These are phyloP conservation scores for Monilinia aucupariae DNA, from an alignment of 2,329 filamentous ascomycete genomes.

Conservation along the genomic window DNA sequence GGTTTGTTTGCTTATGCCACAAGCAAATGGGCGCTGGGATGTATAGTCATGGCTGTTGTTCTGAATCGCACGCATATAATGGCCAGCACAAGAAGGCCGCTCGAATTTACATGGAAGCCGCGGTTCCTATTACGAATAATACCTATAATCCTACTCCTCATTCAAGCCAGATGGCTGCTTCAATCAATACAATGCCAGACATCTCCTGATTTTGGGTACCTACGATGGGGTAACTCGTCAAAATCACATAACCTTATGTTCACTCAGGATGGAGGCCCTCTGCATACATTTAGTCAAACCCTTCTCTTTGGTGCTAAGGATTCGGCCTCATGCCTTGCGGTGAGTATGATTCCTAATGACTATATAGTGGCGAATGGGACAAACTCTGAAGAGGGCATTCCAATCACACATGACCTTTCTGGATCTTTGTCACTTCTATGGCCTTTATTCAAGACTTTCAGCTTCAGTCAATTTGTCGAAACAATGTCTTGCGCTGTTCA, in stretches of 20 bases:
- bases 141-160: conserved; percentile 63
- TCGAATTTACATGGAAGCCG: conserved; percentile 69
- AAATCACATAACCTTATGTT: conserved; percentile 65
- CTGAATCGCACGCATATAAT: conserved; percentile 92
- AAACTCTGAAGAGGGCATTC: conserved; percentile 13
- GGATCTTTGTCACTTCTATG: conserved; percentile 76
- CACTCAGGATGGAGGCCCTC: conserved; percentile 59
- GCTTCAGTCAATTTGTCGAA: conserved; percentile 79
- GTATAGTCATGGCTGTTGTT: conserved; percentile 78
- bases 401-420: conserved; percentile 22
- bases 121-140: conserved; percentile 64
- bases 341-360: conserved; percentile 61
- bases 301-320: conserved; percentile 72
- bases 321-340: conserved; percentile 65
- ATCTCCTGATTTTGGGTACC: conserved; percentile 61
- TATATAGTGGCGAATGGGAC: conserved; percentile 35
- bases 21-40: conserved; percentile 86
- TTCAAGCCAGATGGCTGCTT: conserved; percentile 65
- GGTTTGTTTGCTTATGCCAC: conserved; percentile 87
- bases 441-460: conserved; percentile 66
- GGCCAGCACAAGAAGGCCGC: conserved; percentile 74
- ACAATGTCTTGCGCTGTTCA: conserved; percentile 83
- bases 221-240: conserved; percentile 64
- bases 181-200: conserved; percentile 92
- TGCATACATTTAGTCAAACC: conserved; percentile 67